Conservation (phyloP, 2,329 filamentous ascomycete species). For the Cladorrhinum sp. region DNA sequence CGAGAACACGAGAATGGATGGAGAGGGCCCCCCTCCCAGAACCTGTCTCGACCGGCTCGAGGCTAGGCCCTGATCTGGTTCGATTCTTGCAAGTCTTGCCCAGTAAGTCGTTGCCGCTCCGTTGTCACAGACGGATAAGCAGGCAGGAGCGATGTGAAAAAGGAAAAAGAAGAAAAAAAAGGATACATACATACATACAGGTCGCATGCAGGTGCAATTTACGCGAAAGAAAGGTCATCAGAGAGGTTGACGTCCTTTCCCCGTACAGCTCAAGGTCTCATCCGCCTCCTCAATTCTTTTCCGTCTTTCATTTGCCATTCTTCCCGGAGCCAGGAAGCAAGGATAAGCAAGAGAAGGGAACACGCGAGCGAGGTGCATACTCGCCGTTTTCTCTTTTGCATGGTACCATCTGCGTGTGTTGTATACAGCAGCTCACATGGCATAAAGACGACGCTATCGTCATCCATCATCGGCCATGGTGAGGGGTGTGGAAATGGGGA, state of each 20-base stretch:
- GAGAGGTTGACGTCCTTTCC: neutral
- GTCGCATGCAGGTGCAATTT: neutral
- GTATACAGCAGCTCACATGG: neutral
- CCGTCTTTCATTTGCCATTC: slow-evolving; percentile 5
- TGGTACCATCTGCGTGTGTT: neutral
- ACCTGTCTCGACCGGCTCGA: neutral
- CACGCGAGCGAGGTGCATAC: slow-evolving; percentile 8
- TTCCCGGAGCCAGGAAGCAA: slow-evolving; percentile 7
- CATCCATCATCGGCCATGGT: neutral
- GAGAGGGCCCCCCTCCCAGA: neutral
- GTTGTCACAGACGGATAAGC: neutral
- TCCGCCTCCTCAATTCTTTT: slow-evolving; percentile 1
- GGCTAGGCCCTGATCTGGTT: neutral
- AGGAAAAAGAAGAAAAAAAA: neutral
- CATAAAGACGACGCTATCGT: neutral
- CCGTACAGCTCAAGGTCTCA: slow-evolving; percentile 4
- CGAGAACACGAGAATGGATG: slow-evolving; percentile 1
- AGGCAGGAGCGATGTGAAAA: neutral
- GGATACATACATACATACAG: neutral
- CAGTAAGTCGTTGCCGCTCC: neutral
- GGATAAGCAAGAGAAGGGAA: slow-evolving; percentile 7
- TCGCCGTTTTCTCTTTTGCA: neutral
- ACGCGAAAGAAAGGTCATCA: neutral
- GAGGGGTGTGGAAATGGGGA: neutral
- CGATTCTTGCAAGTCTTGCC: neutral